Base-by-base conservation (phyloP, 2,329 filamentous ascomycete genomes). In the Alternaria sp. region DNA sequence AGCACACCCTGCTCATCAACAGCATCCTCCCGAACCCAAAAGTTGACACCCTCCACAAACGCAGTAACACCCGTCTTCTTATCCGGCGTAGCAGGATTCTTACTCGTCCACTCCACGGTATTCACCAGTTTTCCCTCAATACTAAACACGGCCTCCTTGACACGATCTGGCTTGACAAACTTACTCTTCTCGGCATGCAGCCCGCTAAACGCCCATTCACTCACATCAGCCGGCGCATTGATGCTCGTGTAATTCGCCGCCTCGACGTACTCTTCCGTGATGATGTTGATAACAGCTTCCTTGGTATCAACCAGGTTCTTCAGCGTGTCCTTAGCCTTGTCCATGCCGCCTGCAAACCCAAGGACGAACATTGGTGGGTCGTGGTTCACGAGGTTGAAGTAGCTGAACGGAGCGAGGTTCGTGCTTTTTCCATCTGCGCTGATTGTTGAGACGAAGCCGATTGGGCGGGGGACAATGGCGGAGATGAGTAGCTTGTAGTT, bases 401-500 rank as follows among this genome's bases (percentile, higher is more conserved):
- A 97, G 75, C 88, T 91, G 80, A 96, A 97, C 0, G 93, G 94
- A 0, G 94, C 93, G 3, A 97, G 85, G 81, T 97, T 98, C 15
- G 87, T 88, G 26, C 81, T 84, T 55, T 67, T 62, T 21, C 91
- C 92, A 73, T 93, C 90, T 43, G 82, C 82, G 3, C 83, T 85
- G 36, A 83, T 77, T 1, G 88, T 90, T 53, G 84, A 85, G 13
- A 89, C 79, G 66, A 90, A 88, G 1, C 87, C 88, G 49, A 97
- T 90, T 12, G 95, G 95, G 12, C 95, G 88, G 1, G 95, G 95
- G 15, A 93, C 86, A 69, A 97, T 88, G 67, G 88, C 89, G 17
- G 89, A 92, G 79, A 97, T 97, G 65, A 97, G 84, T 13, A 97
- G 87, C 81, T 97, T 97, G 87, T 98, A 97, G 85, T 97, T 97